Base-by-base conservation (phyloP, 1,139 yeast genomes). In the Yamadazyma membranifaciens region DNA sequence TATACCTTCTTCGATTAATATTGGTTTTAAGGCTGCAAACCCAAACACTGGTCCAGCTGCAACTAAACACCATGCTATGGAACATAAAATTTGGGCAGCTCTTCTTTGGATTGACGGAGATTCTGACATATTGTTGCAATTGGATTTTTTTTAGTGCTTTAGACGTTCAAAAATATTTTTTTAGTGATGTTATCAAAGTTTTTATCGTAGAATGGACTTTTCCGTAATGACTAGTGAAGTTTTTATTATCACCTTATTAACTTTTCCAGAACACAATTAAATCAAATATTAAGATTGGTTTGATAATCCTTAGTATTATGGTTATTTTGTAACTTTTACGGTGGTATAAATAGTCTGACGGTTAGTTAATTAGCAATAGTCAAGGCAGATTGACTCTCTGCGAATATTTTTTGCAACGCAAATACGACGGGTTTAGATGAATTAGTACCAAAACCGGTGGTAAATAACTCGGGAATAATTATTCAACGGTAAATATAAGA, bases 11-110 rank as follows among this genome's bases (percentile, higher is more conserved):
- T 70, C 61, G 20, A 87, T 78, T 36, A 91, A 67, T 3, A 89
- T 78, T 4, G 95, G 95, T 56, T 91, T 91, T 41, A 91, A 67
- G 3, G 97, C 97, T 14, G 97, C 96, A 66, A 89, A 91, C 1
- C 97, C 95, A 69, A 91, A 91, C 9, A 89, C 83, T 1, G 95
- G 89, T 2, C 97, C 98, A 0, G 96, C 96, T 2, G 96, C 91
- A 31, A 88, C 67, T 20, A 89, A 66, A 63, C 97, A 89, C 96
- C 96, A 89, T 1, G 73, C 49, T 27, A 87, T 79, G 28, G 97
- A 91, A 60, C 95, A 86, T 12, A 49, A 22, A 12, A 62, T 52
- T 43, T 63, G 69, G 17, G 58, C 50, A 9, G 62, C 43, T 44
- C 65, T 52, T 41, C 51, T 54, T 14, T 41, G 50, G 7, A 42